Conservation (phyloP, 192 early-diverging fungal genomes). For the Backusella sp. region DNA sequence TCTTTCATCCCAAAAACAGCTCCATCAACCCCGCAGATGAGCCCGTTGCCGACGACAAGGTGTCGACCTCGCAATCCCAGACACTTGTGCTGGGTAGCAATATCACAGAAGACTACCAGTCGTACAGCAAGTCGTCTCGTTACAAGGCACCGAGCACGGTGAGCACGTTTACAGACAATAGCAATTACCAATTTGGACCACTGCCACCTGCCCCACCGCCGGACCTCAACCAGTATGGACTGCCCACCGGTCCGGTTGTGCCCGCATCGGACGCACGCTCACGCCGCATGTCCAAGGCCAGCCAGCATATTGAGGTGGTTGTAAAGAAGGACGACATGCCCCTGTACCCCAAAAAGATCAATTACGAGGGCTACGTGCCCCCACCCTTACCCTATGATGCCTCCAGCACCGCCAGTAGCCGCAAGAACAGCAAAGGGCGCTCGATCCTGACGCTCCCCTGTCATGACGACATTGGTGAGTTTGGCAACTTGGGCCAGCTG, state of each 20-base stretch:
- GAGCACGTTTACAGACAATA: not conserved
- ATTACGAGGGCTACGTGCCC: not conserved
- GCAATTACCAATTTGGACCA: not conserved
- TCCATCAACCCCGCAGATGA: not conserved
- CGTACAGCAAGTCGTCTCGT: not conserved
- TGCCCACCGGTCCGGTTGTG: not conserved
- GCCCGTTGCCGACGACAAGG: not conserved
- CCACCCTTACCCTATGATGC: not conserved
- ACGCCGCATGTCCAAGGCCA: not conserved
- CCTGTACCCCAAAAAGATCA: not conserved
- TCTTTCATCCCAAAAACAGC: constrained; percentile 27
- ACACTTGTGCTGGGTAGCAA: not conserved
- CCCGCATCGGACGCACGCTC: not conserved
- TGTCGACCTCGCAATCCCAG: not conserved
- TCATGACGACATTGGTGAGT: not conserved
- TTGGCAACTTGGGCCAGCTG: not conserved
- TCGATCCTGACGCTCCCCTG: not conserved
- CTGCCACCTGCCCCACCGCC: not conserved
- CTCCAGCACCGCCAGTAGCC: not conserved
- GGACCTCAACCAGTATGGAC: not conserved
- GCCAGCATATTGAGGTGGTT: not conserved
- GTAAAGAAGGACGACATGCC: not conserved
- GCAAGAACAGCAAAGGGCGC: not conserved
- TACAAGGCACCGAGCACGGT: not conserved
- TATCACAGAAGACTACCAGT: not conserved